Percentiles rank a stretch among this genome's conserved stretches.
Evolutionary conservation across 768 basidiomycete species (phyloP).

Genomic region (Lactifluus hygrophoroides): DNA sequence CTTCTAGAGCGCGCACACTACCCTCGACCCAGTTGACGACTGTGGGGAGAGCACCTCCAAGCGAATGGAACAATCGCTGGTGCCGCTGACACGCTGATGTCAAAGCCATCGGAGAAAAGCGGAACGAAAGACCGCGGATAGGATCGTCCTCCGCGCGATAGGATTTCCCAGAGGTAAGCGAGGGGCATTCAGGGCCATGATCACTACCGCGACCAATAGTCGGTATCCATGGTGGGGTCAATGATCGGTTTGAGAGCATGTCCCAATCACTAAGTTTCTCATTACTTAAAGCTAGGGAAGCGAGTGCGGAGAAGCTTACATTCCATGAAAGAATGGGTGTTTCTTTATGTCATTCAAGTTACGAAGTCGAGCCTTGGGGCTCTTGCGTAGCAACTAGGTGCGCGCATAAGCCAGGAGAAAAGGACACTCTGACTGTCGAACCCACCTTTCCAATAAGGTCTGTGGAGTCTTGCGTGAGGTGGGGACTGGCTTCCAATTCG

Average conservation of each 20-base stretch:
- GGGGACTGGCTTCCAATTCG: not conserved
- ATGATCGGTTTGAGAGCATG: not conserved
- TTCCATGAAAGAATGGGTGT: constrained; percentile 8
- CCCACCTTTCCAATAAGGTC: constrained; percentile 8
- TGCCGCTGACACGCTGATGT: constrained; percentile 10
- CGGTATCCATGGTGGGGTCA: constrained; percentile 13
- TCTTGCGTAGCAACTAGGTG: constrained; percentile 5
- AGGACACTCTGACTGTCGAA: not conserved
- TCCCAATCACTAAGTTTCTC: constrained; percentile 2
- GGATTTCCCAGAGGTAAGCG: not conserved
- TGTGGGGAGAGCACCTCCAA: not conserved
- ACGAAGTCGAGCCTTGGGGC: constrained; percentile 2
- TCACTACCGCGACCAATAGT: not conserved
- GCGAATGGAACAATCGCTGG: constrained; percentile 1
- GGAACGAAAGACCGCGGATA: constrained; percentile 10
- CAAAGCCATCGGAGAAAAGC: constrained; percentile 6
- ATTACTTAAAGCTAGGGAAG: not conserved
- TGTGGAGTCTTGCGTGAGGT: constrained; percentile 1
- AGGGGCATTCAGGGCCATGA: not conserved
- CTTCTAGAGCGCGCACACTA: not conserved
- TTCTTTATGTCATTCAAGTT: constrained; percentile 4
- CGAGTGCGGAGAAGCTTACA: not conserved
- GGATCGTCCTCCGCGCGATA: not conserved
- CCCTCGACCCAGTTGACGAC: constrained; percentile 5
- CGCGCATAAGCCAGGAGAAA: not conserved